Percentiles rank a stretch among this genome's conserved stretches.
These are phyloP conservation scores for Russula foetens DNA, from an alignment of 768 basidiomycete genomes.

Conservation along the genomic window DNA sequence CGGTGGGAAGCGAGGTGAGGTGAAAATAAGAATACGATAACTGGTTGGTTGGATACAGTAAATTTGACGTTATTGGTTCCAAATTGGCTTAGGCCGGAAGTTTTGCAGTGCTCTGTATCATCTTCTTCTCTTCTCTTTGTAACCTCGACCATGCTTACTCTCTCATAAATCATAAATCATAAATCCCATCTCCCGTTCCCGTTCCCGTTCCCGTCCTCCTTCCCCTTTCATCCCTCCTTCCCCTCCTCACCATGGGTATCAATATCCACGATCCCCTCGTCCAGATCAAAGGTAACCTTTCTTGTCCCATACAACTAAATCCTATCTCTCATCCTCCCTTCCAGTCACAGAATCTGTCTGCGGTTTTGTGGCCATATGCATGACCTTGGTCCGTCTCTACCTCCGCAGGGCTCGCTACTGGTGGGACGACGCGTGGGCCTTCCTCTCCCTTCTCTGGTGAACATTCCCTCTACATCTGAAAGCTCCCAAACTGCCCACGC, in stretches of 20 bases:
- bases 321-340: neutral
- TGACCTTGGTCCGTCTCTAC: constrained; percentile 21
- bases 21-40: too few relatives aligned
- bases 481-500: neutral
- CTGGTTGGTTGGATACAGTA: too few relatives aligned
- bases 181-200: neutral
- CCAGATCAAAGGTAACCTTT: constrained; percentile 13
- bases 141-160: too few relatives aligned
- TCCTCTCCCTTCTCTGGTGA: constrained; percentile 22
- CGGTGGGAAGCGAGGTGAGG: too few relatives aligned
- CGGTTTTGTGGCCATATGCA: constrained; percentile 22
- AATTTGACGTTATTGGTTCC: too few relatives aligned
- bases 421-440: constrained; percentile 25
- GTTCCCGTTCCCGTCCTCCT: too few relatives aligned
- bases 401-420: constrained; percentile 23
- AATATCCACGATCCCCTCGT: constrained; percentile 16
- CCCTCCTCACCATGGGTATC: constrained; percentile 10
- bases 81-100: too few relatives aligned
- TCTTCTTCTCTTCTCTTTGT: too few relatives aligned
- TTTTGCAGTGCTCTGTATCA: too few relatives aligned
- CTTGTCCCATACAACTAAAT: neutral
- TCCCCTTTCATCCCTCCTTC: neutral
- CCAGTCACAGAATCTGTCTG: constrained; percentile 24
- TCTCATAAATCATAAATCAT: neutral
- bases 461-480: neutral